A percentile compares a stretch with the other conserved stretches of the same genome.
These are phyloP conservation scores for Moniliella sp. DNA, from an alignment of 1,284 basidiomycete species.

Conservation along the genomic window DNA sequence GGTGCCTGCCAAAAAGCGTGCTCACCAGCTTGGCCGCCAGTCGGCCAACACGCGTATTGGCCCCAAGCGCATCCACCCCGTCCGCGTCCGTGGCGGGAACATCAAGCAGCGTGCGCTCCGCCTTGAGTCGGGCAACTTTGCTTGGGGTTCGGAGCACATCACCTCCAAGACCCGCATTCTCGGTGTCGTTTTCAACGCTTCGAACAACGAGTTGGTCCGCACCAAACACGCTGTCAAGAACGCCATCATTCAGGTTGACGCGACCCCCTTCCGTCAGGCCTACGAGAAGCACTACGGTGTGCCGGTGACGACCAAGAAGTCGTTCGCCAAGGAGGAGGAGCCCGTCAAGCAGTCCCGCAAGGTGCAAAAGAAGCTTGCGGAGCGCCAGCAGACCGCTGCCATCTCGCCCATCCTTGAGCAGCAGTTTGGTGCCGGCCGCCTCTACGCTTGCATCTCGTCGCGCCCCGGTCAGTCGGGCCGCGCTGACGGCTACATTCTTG, in stretches of 20 bases:
- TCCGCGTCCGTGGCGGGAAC: conserved; percentile 32
- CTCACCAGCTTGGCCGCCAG: conserved; percentile 32
- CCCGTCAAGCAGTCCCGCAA: conserved; percentile 22
- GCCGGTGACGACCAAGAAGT: conserved; percentile 29
- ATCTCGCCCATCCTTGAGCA: conserved; percentile 30
- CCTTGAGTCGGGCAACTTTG: conserved; percentile 32
- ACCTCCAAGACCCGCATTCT: conserved; percentile 33
- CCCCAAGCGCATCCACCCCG: conserved; percentile 31
- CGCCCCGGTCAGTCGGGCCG: conserved; percentile 30
- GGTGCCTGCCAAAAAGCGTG: conserved; percentile 34
- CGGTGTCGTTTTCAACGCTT: conserved; percentile 34
- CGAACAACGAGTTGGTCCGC: conserved; percentile 34
- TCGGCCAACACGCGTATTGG: conserved; percentile 33
- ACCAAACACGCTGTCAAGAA: conserved; percentile 34
- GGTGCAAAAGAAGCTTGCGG: conserved; percentile 20
- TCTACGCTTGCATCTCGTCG: conserved; percentile 28
- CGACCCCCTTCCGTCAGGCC: conserved; percentile 32
- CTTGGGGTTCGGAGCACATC: conserved; percentile 34
- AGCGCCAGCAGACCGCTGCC: conserved; percentile 23
- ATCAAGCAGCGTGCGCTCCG: conserved; percentile 32
- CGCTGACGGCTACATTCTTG: conserved; percentile 31
- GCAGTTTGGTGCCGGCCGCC: conserved; percentile 31
- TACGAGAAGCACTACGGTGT: conserved; percentile 35
- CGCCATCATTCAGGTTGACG: conserved; percentile 32
- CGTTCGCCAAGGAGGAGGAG: conserved; percentile 12